phyloP scores from a whole-genome alignment of 176 grass and related monocot genomes.

The Carex myosuroides region DNA sequence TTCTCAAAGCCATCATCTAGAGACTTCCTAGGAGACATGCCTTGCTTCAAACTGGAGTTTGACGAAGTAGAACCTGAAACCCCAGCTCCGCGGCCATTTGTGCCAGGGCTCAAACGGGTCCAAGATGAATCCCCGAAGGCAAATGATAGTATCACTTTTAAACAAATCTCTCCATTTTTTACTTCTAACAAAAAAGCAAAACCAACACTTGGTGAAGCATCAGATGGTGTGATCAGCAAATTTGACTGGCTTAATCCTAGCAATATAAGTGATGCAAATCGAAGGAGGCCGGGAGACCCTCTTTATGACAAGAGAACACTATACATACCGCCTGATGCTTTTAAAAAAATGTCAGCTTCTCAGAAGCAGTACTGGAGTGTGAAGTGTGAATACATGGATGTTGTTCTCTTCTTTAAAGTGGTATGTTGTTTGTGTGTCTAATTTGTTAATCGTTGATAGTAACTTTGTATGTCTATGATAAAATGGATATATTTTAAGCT shows the following conservation, averaged over 20 bases:
- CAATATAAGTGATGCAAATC: conserved; percentile 73
- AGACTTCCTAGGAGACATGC: not conserved
- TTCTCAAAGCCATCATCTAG: conserved; percentile 17
- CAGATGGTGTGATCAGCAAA: conserved; percentile 54
- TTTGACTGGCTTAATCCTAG: conserved; percentile 82
- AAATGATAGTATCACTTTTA: not conserved
- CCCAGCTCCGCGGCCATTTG: conserved; percentile 37
- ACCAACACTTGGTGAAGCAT: conserved; percentile 28
- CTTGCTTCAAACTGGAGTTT: conserved; percentile 40
- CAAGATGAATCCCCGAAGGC: conserved; percentile 39
- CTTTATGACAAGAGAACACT: conserved; percentile 83
- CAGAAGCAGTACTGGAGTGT: conserved; percentile 97
- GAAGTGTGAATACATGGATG: conserved; percentile 90
- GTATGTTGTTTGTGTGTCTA: conserved; percentile 35
- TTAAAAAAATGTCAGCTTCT: conserved; percentile 89
- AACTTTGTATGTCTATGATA: not conserved
- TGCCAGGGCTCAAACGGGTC: conserved; percentile 61
- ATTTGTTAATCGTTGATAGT: conserved; percentile 11
- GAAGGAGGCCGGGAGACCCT: conserved; percentile 50
- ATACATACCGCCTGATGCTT: conserved; percentile 73
- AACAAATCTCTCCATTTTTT: conserved; percentile 24
- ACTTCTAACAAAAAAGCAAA: conserved; percentile 56
- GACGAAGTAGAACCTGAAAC: conserved; percentile 64
- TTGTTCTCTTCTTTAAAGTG: conserved; percentile 96
- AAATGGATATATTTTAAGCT: not conserved